Evolutionary conservation across 768 basidiomycete genomes (phyloP), one percentile per base, ranked within the genome.

Genomic region (Mycena albidolilacea): DNA sequence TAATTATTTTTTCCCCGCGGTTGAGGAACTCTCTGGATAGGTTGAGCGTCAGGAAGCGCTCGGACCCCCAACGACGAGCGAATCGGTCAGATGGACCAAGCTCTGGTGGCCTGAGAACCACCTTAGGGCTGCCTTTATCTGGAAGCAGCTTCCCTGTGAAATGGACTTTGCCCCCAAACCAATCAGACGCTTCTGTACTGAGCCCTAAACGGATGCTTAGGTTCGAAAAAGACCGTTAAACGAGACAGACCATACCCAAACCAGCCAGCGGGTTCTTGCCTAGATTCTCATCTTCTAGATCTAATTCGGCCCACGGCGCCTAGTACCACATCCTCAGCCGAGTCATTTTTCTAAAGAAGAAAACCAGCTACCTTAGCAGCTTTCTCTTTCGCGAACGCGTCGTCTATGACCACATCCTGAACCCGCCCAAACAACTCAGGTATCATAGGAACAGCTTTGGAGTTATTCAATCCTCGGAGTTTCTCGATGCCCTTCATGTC

Each of bases 241-340:
- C 14, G 17, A 15, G 38, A 39, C 2, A 65, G 7, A 60, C 7
- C 54, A 50, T 64, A 75, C 74, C 74, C 7, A 91, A 77, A 17
- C 85, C 86, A 5, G 83, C 83, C 17, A 77, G 79, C 0, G 79
- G 76, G 65, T 85, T 73, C 7, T 80, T 64, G 0, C 35, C 30
- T 7, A 91, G 80, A 7, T 81, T 81, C 1, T 78, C 74, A 44
- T 88, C 86, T 76, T 94, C 92, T 6, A 75, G 79, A 74, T 93
- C 91, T 5, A 93, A 80, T 77, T 93, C 90, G 54, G 77, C 77
- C 91, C 91, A 94, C 0, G 91, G 91, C 14, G 85, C 84, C 92
- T 93, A 58, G 17, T 67, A 39, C 8, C n/a, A 5, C 12, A 60
- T 70, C 35, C 46, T 15, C 55, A 48, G 30, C 30, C 21, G 61